Percentiles rank a stretch among this genome's conserved stretches.
These are phyloP conservation scores for Psilocybe cubensis DNA, from an alignment of 768 basidiomycete genomes.

Conservation along the genomic window DNA sequence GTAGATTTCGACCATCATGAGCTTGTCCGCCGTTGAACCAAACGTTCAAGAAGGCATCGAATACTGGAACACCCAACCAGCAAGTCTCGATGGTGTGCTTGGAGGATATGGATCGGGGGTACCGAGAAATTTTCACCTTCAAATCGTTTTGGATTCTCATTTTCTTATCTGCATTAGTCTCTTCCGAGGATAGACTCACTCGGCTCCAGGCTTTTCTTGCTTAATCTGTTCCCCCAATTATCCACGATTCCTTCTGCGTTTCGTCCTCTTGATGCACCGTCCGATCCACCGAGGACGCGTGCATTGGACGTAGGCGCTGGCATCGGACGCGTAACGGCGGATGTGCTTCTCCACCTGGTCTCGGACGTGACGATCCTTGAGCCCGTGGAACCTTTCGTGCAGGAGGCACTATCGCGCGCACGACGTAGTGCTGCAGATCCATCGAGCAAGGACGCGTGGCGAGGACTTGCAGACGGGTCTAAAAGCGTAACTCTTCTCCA, in stretches of 20 bases:
- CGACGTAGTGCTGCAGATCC: slow-evolving; percentile 36
- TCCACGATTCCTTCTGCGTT: slow-evolving; percentile 77
- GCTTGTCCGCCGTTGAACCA: slow-evolving; percentile 30
- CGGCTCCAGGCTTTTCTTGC: slow-evolving; percentile 86
- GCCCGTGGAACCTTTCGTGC: slow-evolving; percentile 80
- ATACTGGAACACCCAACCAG: slow-evolving; percentile 86
- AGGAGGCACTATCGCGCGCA: slow-evolving; percentile 59
- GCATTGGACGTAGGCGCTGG: slow-evolving; percentile 95
- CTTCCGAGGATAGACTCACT: slow-evolving; percentile 91
- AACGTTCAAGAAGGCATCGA: slow-evolving; percentile 76
- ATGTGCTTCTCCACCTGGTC: slow-evolving; percentile 88
- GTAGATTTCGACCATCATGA: neutral
- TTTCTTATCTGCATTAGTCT: slow-evolving; percentile 47
- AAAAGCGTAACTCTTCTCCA: slow-evolving; percentile 83
- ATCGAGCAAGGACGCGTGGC: slow-evolving; percentile 51
- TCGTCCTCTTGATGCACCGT: slow-evolving; percentile 42
- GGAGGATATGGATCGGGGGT: slow-evolving; percentile 61
- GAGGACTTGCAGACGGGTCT: slow-evolving; percentile 60
- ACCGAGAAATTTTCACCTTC: slow-evolving; percentile 35
- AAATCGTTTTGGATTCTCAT: slow-evolving; percentile 15
- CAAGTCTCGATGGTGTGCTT: slow-evolving; percentile 86
- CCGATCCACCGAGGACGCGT: slow-evolving; percentile 43
- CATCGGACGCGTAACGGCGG: slow-evolving; percentile 88
- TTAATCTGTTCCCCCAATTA: slow-evolving; percentile 80
- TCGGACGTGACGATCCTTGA: slow-evolving; percentile 89